These are phyloP conservation scores for Phytopythium vexans DNA, from an alignment of 352 stramenopile genomes.

Conservation along the genomic window DNA sequence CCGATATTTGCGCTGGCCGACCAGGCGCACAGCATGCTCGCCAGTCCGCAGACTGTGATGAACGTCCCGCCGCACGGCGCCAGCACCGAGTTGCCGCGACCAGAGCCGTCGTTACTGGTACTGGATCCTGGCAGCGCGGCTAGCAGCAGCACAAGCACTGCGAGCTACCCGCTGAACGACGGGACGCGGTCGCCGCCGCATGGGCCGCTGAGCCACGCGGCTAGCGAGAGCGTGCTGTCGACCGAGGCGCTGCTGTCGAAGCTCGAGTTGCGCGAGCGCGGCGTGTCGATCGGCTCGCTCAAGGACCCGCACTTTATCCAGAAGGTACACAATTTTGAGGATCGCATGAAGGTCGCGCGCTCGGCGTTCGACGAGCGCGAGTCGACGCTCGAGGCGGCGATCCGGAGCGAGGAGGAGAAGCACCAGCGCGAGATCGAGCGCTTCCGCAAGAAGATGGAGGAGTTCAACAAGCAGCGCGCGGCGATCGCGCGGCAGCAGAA, in stretches of 20 bases:
- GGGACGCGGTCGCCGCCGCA: slow-evolving; percentile 26
- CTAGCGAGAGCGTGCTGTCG: slow-evolving; percentile 39
- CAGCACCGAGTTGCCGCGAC: not conserved
- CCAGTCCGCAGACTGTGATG: slow-evolving; percentile 2
- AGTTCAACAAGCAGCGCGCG: slow-evolving; percentile 76
- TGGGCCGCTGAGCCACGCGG: slow-evolving; percentile 30
- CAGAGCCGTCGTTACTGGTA: slow-evolving; percentile 19
- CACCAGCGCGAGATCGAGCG: slow-evolving; percentile 81
- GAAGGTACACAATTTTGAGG: slow-evolving; percentile 63
- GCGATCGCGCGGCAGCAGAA: slow-evolving; percentile 62
- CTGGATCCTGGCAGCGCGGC: slow-evolving; percentile 16
- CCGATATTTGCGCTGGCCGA: slow-evolving; percentile 5
- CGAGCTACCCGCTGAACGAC: slow-evolving; percentile 22
- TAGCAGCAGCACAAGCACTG: slow-evolving; percentile 22
- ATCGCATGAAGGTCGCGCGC: slow-evolving; percentile 54
- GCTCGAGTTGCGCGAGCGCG: slow-evolving; percentile 44
- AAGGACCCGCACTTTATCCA: slow-evolving; percentile 52
- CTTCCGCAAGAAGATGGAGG: slow-evolving; percentile 80
- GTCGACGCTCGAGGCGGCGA: slow-evolving; percentile 64
- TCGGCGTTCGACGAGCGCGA: slow-evolving; percentile 67
- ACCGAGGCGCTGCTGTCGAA: slow-evolving; percentile 40
- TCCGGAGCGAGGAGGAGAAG: slow-evolving; percentile 78
- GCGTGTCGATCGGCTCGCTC: slow-evolving; percentile 58
- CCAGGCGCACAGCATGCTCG: slow-evolving; percentile 3
- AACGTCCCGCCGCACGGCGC: not conserved